Conservation (phyloP, 1,139 yeast genomes). For the Wickerhamomyces sp. region DNA sequence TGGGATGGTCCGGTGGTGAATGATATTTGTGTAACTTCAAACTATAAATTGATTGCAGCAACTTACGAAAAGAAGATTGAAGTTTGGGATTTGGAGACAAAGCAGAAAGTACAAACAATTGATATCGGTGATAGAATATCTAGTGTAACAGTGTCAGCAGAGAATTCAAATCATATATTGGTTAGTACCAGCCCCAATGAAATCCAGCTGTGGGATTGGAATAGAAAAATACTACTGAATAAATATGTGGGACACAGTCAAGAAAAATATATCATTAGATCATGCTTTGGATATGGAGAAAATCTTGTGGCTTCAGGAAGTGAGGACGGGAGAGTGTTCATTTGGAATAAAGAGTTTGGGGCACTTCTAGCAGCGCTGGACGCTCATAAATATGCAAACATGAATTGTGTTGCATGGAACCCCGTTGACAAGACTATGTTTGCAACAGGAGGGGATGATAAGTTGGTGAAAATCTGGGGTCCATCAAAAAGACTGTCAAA, state of each 20-base stretch:
- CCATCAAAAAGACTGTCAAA: slow-evolving; percentile 9
- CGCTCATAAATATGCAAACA: slow-evolving; percentile 60
- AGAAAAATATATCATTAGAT: slow-evolving; percentile 64
- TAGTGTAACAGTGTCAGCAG: slow-evolving; percentile 39
- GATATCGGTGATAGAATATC: slow-evolving; percentile 42
- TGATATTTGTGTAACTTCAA: slow-evolving; percentile 62
- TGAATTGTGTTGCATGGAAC: slow-evolving; percentile 80
- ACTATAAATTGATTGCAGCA: slow-evolving; percentile 63
- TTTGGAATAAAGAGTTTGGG: slow-evolving; percentile 79
- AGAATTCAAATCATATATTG: slow-evolving; percentile 44
- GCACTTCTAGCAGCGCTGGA: slow-evolving; percentile 56
- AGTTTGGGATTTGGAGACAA: slow-evolving; percentile 41
- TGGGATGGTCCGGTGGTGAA: slow-evolving; percentile 48
- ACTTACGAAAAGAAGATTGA: slow-evolving; percentile 56
- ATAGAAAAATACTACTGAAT: slow-evolving; percentile 44
- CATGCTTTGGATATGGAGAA: slow-evolving; percentile 73
- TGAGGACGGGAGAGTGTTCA: slow-evolving; percentile 72
- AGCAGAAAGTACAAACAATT: slow-evolving; percentile 29
- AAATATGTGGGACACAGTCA: slow-evolving; percentile 73
- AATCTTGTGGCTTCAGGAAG: slow-evolving; percentile 76
- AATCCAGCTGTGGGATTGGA: slow-evolving; percentile 72
- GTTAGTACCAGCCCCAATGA: slow-evolving; percentile 75
- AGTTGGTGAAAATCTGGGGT: slow-evolving; percentile 64
- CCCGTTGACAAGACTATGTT: slow-evolving; percentile 48
- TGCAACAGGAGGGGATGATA: slow-evolving; percentile 87